phyloP scores from a whole-genome alignment of 2,329 filamentous ascomycete species.

The Hypoxylon sp. region DNA sequence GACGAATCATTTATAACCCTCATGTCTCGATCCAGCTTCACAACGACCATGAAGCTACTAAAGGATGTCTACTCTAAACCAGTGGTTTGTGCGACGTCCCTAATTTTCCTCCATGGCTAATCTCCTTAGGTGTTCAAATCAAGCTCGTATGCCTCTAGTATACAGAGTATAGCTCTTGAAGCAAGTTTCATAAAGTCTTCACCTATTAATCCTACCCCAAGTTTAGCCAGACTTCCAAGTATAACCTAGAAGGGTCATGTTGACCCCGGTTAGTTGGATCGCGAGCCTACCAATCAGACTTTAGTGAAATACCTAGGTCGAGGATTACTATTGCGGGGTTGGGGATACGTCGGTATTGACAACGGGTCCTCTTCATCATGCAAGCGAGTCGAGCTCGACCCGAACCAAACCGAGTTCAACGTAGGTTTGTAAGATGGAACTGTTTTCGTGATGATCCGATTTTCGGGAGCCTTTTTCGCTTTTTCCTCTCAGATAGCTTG shows the following conservation, averaged over 20 bases:
- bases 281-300: slow-evolving; percentile 26
- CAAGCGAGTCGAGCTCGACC: slow-evolving; percentile 6
- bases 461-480: not conserved
- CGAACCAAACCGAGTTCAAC: slow-evolving; percentile 19
- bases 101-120: not conserved
- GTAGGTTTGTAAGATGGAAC: not conserved
- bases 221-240: slow-evolving; percentile 2
- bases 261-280: not conserved
- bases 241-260: slow-evolving; percentile 2
- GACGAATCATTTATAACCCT: not conserved
- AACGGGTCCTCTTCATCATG: slow-evolving; percentile 2
- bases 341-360: slow-evolving; percentile 27
- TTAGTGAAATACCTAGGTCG: slow-evolving; percentile 8
- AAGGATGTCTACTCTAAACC: not conserved
- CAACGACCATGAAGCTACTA: not conserved
- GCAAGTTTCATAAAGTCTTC: not conserved
- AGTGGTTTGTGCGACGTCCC: not conserved
- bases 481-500: not conserved
- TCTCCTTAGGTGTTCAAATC: not conserved
- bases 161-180: not conserved
- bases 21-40: not conserved
- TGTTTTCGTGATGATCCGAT: not conserved
- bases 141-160: not conserved
- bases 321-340: slow-evolving; percentile 32
- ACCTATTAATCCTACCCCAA: not conserved